These are phyloP conservation scores for Penicillium bovifimosum DNA, from an alignment of 495 filamentous ascomycete species.

Conservation along the genomic window DNA sequence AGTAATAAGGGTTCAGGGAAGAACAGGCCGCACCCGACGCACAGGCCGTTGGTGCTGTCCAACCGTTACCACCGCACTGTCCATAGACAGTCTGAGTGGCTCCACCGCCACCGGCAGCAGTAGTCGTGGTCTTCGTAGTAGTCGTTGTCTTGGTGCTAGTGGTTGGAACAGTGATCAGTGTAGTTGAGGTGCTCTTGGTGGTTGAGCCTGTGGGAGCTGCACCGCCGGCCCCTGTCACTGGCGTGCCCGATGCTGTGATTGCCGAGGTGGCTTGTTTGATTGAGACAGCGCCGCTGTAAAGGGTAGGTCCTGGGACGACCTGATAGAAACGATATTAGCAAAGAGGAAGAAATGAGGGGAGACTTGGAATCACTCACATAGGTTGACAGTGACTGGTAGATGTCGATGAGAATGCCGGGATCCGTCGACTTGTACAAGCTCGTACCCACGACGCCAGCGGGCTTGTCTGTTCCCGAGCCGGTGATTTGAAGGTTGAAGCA, in stretches of 20 bases:
- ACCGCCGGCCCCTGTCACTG: constrained; percentile 7
- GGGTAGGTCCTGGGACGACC: constrained; percentile 43
- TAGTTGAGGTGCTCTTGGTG: background rate
- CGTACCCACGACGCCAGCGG: constrained; percentile 52
- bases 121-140: constrained; percentile 3
- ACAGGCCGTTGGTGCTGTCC: constrained; percentile 44
- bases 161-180: background rate
- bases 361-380: constrained; percentile 24
- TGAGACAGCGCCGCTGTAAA: constrained; percentile 31
- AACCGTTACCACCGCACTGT: constrained; percentile 48
- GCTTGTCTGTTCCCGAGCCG: constrained; percentile 52
- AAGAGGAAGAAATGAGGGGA: background rate
- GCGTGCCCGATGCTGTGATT: constrained; percentile 24
- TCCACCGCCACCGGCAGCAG: constrained; percentile 1
- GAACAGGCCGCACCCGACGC: constrained; percentile 38
- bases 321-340: background rate
- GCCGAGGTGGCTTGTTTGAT: constrained; percentile 18
- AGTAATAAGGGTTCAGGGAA: constrained; percentile 43
- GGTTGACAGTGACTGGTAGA: constrained; percentile 44
- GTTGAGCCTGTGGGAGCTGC: constrained; percentile 1
- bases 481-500: constrained; percentile 70
- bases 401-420: constrained; percentile 57
- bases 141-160: background rate
- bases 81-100: constrained; percentile 30
- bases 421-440: constrained; percentile 55